These are phyloP conservation scores for Oropetium thomaeum DNA, from an alignment of 176 grass and related monocot genomes.

Conservation along the genomic window DNA sequence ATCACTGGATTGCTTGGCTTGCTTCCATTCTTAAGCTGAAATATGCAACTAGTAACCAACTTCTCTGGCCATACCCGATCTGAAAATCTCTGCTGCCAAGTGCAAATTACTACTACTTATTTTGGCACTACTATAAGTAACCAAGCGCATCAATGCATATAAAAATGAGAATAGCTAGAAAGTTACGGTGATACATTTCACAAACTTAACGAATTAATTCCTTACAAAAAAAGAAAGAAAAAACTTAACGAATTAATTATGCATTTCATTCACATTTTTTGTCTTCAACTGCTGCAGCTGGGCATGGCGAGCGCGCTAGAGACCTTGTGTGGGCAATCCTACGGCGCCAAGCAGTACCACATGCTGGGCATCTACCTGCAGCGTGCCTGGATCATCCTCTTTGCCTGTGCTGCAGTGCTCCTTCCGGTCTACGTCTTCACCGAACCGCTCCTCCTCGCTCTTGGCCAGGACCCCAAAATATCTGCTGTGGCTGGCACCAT, in stretches of 20 bases:
- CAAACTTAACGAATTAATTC: not conserved
- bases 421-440: conserved; percentile 66
- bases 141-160: not conserved
- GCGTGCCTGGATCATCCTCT: conserved; percentile 70
- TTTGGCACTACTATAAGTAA: not conserved
- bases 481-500: conserved; percentile 39
- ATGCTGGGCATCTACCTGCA: conserved; percentile 82
- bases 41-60: too few species aligned
- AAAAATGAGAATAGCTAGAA: not conserved
- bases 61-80: not conserved
- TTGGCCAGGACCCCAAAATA: conserved; percentile 54
- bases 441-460: conserved; percentile 38
- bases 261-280: not conserved
- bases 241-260: not conserved
- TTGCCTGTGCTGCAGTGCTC: conserved; percentile 6
- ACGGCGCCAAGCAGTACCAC: conserved; percentile 61
- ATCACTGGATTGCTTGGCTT: not conserved
- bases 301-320: conserved; percentile 84
- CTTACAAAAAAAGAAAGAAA: too few species aligned
- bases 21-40: not conserved
- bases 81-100: not conserved
- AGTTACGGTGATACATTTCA: not conserved
- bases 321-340: conserved; percentile 70
- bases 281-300: conserved; percentile 33
- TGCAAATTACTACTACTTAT: not conserved